Percentiles rank a stretch among this genome's conserved stretches.
These are phyloP conservation scores for Rhizopus arrhizus DNA, from an alignment of 371 early-diverging fungal species.

Conservation along the genomic window DNA sequence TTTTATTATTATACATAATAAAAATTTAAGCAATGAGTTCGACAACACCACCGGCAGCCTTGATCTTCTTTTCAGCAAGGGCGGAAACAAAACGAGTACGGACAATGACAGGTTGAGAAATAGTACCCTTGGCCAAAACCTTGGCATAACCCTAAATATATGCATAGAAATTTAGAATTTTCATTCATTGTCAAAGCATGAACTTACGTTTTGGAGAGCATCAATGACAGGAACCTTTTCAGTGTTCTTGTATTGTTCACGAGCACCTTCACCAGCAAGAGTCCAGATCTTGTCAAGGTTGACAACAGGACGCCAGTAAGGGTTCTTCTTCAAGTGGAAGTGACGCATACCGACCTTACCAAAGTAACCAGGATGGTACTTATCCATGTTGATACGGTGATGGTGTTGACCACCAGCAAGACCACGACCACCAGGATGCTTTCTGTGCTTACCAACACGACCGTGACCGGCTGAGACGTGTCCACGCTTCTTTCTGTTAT, in stretches of 20 bases:
- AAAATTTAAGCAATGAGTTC: constrained; percentile 32
- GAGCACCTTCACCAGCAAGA: constrained; percentile 89
- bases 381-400: constrained; percentile 99
- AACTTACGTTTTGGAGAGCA: constrained; percentile 72
- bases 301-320: constrained; percentile 85
- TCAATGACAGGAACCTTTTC: constrained; percentile 94
- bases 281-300: constrained; percentile 95
- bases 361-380: constrained; percentile 99
- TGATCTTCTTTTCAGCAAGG: constrained; percentile 98
- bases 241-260: constrained; percentile 84
- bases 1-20: too few species aligned
- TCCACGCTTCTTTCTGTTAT: constrained; percentile 90
- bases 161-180: background rate
- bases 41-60: constrained; percentile 92
- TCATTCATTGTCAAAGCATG: background rate
- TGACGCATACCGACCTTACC: constrained; percentile 99
- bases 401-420: constrained; percentile 99
- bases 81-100: constrained; percentile 95
- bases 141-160: constrained; percentile 85
- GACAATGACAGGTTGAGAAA: constrained; percentile 97
- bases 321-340: constrained; percentile 96
- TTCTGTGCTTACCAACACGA: constrained; percentile 98
- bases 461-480: constrained; percentile 95
- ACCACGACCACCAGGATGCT: constrained; percentile 99
- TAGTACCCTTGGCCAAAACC: constrained; percentile 95